These are phyloP conservation scores for Aspergillus sp. DNA, from an alignment of 2,329 filamentous ascomycete genomes.

Conservation along the genomic window DNA sequence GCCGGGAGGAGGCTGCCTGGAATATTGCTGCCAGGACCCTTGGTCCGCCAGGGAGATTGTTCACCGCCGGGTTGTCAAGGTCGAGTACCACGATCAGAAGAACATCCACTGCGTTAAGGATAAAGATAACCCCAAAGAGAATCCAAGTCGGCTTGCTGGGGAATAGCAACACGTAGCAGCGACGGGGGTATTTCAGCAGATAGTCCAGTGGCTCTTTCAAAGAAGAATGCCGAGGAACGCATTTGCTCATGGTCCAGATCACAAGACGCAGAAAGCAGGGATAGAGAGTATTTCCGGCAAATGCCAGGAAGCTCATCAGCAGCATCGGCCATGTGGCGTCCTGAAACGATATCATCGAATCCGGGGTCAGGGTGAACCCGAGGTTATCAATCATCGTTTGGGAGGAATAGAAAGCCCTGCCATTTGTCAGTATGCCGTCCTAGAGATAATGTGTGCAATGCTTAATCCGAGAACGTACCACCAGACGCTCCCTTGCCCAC, in stretches of 20 bases:
- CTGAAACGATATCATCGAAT: conserved; percentile 52
- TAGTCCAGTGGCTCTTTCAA: conserved; percentile 46
- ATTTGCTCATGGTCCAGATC: conserved; percentile 55
- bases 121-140: conserved; percentile 50
- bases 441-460: too few relatives aligned
- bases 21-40: conserved; percentile 57
- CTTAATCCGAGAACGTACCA: conserved; percentile 45
- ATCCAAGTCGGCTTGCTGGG: conserved; percentile 59
- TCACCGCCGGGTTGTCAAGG: conserved; percentile 52
- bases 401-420: conserved; percentile 49
- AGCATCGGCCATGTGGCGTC: conserved; percentile 41
- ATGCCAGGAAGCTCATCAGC: conserved; percentile 39
- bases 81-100: conserved; percentile 53
- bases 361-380: conserved; percentile 54
- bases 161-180: conserved; percentile 63
- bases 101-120: conserved; percentile 55
- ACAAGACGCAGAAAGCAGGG: conserved; percentile 55
- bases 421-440: background rate
- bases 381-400: conserved; percentile 54
- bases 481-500: conserved; percentile 45
- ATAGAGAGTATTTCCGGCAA: conserved; percentile 46
- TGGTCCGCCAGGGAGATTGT: conserved; percentile 36
- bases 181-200: conserved; percentile 60
- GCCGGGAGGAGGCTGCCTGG: conserved; percentile 52
- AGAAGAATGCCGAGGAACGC: conserved; percentile 32